These are phyloP conservation scores for Canariomyces notabilis DNA, from an alignment of 2,329 filamentous ascomycete genomes.

Conservation along the genomic window DNA sequence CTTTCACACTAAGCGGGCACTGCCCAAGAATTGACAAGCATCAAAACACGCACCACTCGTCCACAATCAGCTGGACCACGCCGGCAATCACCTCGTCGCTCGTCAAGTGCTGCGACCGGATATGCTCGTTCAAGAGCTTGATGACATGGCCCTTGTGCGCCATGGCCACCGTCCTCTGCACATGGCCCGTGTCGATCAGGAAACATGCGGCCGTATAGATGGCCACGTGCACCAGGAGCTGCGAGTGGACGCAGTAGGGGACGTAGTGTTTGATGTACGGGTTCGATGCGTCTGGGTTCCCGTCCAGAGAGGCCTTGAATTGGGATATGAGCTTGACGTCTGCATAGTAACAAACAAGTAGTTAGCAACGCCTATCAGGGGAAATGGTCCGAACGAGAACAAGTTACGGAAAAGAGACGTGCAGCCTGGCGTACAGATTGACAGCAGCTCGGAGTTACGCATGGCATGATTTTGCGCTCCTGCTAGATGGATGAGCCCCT, in stretches of 20 bases:
- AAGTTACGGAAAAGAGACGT: not conserved
- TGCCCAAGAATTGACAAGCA: no score
- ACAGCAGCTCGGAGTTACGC: slow-evolving; percentile 44
- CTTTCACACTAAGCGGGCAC: not conserved
- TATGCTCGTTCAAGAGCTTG: slow-evolving; percentile 43
- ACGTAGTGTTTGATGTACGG: slow-evolving; percentile 45
- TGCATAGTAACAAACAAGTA: slow-evolving; percentile 21
- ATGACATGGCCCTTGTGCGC: slow-evolving; percentile 41
- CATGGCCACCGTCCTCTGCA: slow-evolving; percentile 40
- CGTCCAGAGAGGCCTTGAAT: slow-evolving; percentile 48
- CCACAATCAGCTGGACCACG: slow-evolving; percentile 44
- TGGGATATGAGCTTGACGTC: slow-evolving; percentile 45
- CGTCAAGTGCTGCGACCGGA: slow-evolving; percentile 34
- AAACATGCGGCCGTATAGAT: slow-evolving; percentile 49
- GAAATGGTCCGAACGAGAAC: not conserved
- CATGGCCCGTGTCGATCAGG: slow-evolving; percentile 44
- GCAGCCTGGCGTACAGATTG: slow-evolving; percentile 38
- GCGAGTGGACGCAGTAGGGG: slow-evolving; percentile 45
- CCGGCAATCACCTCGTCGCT: slow-evolving; percentile 44
- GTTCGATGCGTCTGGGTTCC: slow-evolving; percentile 39
- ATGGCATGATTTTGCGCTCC: slow-evolving; percentile 27
- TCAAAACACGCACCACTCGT: slow-evolving; percentile 43
- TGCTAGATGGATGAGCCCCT: slow-evolving; percentile 38
- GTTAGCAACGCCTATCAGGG: not conserved
- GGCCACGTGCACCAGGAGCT: slow-evolving; percentile 43